Evolutionary conservation across 306 rosid species (phyloP).

Genomic region (Sophora flavescens): DNA sequence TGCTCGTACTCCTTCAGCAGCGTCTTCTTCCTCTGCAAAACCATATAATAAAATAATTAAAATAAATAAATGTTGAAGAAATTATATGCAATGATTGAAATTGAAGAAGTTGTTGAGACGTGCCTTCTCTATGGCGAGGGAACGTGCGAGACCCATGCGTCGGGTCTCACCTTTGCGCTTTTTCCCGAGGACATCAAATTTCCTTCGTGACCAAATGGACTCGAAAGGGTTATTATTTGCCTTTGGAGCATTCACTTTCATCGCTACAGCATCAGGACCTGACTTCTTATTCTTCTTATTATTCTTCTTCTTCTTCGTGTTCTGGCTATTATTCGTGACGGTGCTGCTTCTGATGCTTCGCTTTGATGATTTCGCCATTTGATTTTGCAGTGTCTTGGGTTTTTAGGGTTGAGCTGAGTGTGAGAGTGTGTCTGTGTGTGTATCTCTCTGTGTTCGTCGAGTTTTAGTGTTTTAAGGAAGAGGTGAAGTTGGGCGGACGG

Average conservation of each 20-base stretch:
- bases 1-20: slow-evolving; percentile 80
- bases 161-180: slow-evolving; percentile 88
- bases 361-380: slow-evolving; percentile 55
- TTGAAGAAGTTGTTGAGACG: neutral
- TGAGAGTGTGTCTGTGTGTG: too few relatives aligned
- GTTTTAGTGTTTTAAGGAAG: too few relatives aligned
- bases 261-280: slow-evolving; percentile 66
- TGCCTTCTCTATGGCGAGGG: slow-evolving; percentile 73
- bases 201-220: slow-evolving; percentile 77
- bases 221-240: slow-evolving; percentile 75
- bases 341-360: slow-evolving; percentile 33
- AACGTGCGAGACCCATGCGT: slow-evolving; percentile 81
- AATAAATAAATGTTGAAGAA: neutral
- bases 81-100: neutral
- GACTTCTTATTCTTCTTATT: slow-evolving; percentile 61
- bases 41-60: neutral
- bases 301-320: slow-evolving; percentile 26
- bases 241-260: slow-evolving; percentile 70
- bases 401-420: neutral
- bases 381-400: neutral
- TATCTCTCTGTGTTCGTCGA: too few relatives aligned
- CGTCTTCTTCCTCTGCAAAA: slow-evolving; percentile 76
- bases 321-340: slow-evolving; percentile 1
- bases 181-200: slow-evolving; percentile 82
- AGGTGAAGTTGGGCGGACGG: too few relatives aligned